Evolutionary conservation across 768 basidiomycete genomes (phyloP), one percentile per base, ranked within the genome.

Genomic region (Kwoniella sp.): DNA sequence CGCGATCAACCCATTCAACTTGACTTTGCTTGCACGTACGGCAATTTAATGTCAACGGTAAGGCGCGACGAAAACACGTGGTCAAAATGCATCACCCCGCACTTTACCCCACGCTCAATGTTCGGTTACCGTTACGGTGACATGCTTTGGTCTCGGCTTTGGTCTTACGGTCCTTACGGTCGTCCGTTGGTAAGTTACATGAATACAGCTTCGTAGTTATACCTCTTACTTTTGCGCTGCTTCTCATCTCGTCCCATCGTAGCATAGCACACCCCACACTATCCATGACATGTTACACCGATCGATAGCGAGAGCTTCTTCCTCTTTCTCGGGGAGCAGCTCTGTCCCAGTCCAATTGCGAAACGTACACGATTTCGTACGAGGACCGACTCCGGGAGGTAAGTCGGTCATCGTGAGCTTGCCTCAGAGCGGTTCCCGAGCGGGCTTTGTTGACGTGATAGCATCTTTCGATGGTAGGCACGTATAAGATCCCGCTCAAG

Each of bases 351-450:
- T 34, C 7, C 34, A 34, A 34, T 48, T 20, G 58, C 52, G 65
- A 37, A 48, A 57, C 56, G 64, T 68, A 57, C 72, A 77, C 47
- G 75, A 79, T 58, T 75, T 70, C 55, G 68, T 79, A 23, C 63
- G 75, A 41, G 77, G 75, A 15, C 55, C 61, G 2, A 71, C 72
- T 4, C 58, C 58, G 22, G 68, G 68, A 37, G 76, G 73, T 72
- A 29, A 61, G 71, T 55, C 20, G 25, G 8, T 7, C 38, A 11
- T 58, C 22, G 11, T 48, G 58, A 59, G 20, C 34, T 34, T n/a
- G 20, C 4, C 41, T 50, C 48, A 20, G 5, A 5, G 48, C 48
- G 48, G 4, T 8, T 26, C 61, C 91, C 91, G 13, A 84, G 89
- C 34, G 87, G 87, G 26, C 23, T 34, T 34, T 5, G 13, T 34